phyloP scores from a whole-genome alignment of 192 early-diverging fungal species.

The Coemansia sp. region DNA sequence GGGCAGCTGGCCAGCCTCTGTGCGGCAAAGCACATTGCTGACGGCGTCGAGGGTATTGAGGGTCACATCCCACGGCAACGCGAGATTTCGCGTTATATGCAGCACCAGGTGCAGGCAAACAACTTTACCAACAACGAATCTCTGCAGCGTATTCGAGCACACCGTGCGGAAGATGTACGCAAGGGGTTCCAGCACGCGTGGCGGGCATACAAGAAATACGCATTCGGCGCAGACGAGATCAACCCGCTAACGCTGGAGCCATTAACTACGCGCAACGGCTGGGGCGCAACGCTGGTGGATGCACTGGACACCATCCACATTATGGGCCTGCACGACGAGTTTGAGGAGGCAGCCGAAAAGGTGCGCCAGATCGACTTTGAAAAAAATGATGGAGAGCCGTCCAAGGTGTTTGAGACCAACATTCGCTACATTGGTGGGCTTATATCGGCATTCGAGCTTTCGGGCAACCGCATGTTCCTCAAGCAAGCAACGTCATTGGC shows the following conservation, averaged over 20 bases:
- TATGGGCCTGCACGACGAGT: constrained; percentile 83
- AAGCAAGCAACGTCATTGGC: constrained; percentile 79
- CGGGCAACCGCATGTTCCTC: constrained; percentile 63
- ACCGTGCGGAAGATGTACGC: constrained; percentile 58
- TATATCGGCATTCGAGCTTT: constrained; percentile 76
- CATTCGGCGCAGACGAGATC: constrained; percentile 78
- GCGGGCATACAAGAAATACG: constrained; percentile 74
- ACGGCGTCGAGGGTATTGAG: constrained; percentile 43
- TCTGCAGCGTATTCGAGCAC: constrained; percentile 51
- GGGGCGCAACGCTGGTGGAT: constrained; percentile 92
- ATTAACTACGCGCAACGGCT: constrained; percentile 56
- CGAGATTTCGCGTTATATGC: constrained; percentile 32
- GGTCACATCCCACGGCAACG: constrained; percentile 30
- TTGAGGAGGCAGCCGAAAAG: constrained; percentile 70
- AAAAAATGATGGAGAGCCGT: constrained; percentile 64
- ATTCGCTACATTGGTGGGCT: constrained; percentile 86
- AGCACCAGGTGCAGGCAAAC: constrained; percentile 32
- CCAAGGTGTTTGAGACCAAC: constrained; percentile 84
- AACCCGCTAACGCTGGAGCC: constrained; percentile 55
- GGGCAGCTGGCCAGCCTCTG: constrained; percentile 18
- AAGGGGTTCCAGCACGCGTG: constrained; percentile 67
- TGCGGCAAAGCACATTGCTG: constrained; percentile 21
- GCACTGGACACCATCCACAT: constrained; percentile 83
- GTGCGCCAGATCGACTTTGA: constrained; percentile 70
- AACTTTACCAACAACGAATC: constrained; percentile 40